Evolutionary conservation across 805 yeast genomes (phyloP).

Genomic region (Jamesozyma lodderae): DNA sequence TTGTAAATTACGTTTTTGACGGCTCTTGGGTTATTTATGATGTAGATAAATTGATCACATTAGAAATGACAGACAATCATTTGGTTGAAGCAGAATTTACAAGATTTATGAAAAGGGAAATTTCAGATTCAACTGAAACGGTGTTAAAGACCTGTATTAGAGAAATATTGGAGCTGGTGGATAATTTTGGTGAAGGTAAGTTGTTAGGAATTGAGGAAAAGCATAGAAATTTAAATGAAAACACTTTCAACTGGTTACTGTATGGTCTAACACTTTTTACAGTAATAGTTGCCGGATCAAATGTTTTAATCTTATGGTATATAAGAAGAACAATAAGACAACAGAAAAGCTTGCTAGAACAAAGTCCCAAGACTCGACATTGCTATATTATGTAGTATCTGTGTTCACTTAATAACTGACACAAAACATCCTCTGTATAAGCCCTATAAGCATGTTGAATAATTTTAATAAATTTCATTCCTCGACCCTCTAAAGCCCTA

Average conservation of each 20-base stretch:
- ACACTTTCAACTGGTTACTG: slow-evolving; percentile 8
- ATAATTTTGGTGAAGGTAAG: neutral
- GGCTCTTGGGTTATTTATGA: slow-evolving; percentile 30
- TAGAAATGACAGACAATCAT: slow-evolving; percentile 11
- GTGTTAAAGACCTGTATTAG: neutral
- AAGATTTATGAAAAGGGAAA: neutral
- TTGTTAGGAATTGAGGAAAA: neutral
- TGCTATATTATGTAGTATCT: too few relatives aligned
- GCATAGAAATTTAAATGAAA: slow-evolving; percentile 6
- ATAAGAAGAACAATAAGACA: neutral
- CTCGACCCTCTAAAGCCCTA: too few relatives aligned
- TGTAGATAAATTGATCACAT: slow-evolving; percentile 13
- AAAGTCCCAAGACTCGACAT: too few relatives aligned
- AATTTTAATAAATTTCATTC: too few relatives aligned
- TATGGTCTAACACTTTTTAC: slow-evolving; percentile 8
- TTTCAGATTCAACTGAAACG: neutral
- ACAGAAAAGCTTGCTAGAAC: too few relatives aligned
- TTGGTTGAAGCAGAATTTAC: neutral
- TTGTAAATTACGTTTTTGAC: slow-evolving; percentile 26
- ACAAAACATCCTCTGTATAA: too few relatives aligned
- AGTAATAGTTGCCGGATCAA: slow-evolving; percentile 2
- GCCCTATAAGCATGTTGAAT: too few relatives aligned
- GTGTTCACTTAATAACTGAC: too few relatives aligned
- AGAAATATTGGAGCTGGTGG: neutral
- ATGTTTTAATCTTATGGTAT: neutral